Evolutionary conservation across 495 filamentous ascomycete genomes (phyloP).

Genomic region (Usnea hakonensis): DNA sequence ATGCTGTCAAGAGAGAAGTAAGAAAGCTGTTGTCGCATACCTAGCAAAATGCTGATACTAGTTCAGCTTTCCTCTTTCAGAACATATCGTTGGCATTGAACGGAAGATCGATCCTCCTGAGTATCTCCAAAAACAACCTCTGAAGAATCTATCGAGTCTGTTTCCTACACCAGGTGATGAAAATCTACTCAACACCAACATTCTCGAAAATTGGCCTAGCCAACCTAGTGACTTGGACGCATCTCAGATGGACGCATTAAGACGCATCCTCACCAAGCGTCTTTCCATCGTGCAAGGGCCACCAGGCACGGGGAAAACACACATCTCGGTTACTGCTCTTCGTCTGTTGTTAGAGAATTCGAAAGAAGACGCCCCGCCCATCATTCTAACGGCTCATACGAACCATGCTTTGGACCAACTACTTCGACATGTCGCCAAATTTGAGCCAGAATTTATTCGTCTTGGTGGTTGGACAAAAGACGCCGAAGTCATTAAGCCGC

Average conservation of each 20-base stretch:
- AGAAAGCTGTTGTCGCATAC: slow-evolving; percentile 22
- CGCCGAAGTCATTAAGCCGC: slow-evolving; percentile 51
- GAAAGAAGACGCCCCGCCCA: slow-evolving; percentile 53
- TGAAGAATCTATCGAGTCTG: slow-evolving; percentile 40
- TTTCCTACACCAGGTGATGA: slow-evolving; percentile 21
- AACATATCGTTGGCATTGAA: slow-evolving; percentile 52
- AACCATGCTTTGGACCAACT: slow-evolving; percentile 93
- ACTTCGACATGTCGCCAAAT: slow-evolving; percentile 54
- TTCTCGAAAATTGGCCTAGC: slow-evolving; percentile 48
- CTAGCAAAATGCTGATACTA: slow-evolving; percentile 26
- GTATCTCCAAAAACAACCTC: slow-evolving; percentile 42
- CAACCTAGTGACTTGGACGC: slow-evolving; percentile 49
- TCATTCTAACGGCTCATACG: slow-evolving; percentile 77
- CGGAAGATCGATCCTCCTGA: slow-evolving; percentile 38
- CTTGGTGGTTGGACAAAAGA: slow-evolving; percentile 72
- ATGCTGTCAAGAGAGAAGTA: slow-evolving; percentile 55
- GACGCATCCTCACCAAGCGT: slow-evolving; percentile 61
- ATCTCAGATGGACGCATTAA: slow-evolving; percentile 61
- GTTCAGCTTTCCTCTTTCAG: slow-evolving; percentile 47
- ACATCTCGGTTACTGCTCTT: slow-evolving; percentile 64
- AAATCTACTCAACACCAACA: slow-evolving; percentile 30
- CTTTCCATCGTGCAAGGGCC: slow-evolving; percentile 83
- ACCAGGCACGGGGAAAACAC: slow-evolving; percentile 86
- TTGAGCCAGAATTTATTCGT: slow-evolving; percentile 63
- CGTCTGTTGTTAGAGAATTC: slow-evolving; percentile 59